Percentiles rank a stretch among this genome's conserved stretches.
These are phyloP conservation scores for Nemania sp. DNA, from an alignment of 2,329 filamentous ascomycete genomes.

Conservation along the genomic window DNA sequence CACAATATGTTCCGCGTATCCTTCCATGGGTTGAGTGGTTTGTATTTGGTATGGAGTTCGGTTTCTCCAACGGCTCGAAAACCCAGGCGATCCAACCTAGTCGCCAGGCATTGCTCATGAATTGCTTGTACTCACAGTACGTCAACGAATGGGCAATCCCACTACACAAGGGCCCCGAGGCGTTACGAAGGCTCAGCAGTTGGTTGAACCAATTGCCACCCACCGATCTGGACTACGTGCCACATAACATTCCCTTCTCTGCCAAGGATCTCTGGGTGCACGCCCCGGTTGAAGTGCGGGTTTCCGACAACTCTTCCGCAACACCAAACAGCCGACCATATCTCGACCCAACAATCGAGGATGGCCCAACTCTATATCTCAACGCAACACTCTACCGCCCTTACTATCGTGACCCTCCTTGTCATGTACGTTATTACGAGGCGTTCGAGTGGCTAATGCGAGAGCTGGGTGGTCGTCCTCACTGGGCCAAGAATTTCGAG, in stretches of 20 bases:
- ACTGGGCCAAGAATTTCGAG: slow-evolving; percentile 94
- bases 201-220: slow-evolving; percentile 79
- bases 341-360: slow-evolving; percentile 76
- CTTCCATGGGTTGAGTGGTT: slow-evolving; percentile 95
- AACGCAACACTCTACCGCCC: slow-evolving; percentile 92
- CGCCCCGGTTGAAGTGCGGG: slow-evolving; percentile 91
- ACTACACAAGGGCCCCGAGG: slow-evolving; percentile 86
- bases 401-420: slow-evolving; percentile 82
- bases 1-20: slow-evolving; percentile 81
- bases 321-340: slow-evolving; percentile 54
- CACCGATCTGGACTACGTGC: slow-evolving; percentile 72
- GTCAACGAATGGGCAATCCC: slow-evolving; percentile 99
- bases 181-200: slow-evolving; percentile 81
- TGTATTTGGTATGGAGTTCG: slow-evolving; percentile 97
- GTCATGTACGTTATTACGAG: slow-evolving; percentile 81
- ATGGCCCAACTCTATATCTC: slow-evolving; percentile 84
- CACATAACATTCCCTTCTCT: slow-evolving; percentile 81
- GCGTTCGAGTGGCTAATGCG: slow-evolving; percentile 93
- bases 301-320: slow-evolving; percentile 74
- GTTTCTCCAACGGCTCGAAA: slow-evolving; percentile 77
- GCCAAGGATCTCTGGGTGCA: slow-evolving; percentile 85
- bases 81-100: slow-evolving; percentile 84
- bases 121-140: slow-evolving; percentile 97
- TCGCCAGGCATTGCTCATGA: slow-evolving; percentile 87
- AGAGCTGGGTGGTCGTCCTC: slow-evolving; percentile 82